Percentiles rank a stretch among this genome's conserved stretches.
Evolutionary conservation across 2,329 filamentous ascomycete species (phyloP).

Genomic region (Sclerotinia sclerotiorum): DNA sequence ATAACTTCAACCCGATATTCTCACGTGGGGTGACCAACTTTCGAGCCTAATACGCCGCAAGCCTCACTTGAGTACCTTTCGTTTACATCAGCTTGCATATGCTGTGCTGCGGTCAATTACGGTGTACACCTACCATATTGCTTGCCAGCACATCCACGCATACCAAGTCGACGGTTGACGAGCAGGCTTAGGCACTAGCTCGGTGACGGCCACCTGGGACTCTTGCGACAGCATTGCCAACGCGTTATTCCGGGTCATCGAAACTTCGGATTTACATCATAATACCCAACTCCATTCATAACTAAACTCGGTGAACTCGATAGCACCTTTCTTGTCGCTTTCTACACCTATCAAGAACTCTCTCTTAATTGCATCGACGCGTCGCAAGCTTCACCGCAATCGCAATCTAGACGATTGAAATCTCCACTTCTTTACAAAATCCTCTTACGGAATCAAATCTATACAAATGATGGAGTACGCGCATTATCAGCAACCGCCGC

Average conservation of each 20-base stretch:
- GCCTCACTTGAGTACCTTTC: constrained; percentile 45
- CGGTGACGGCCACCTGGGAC: constrained; percentile 31
- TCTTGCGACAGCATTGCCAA: constrained; percentile 33
- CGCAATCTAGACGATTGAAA: constrained; percentile 19
- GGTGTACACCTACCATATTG: constrained; percentile 49
- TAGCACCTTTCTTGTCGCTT: constrained; percentile 20
- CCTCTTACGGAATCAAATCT: constrained; percentile 35
- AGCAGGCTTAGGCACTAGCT: constrained; percentile 37
- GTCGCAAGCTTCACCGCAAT: constrained; percentile 19
- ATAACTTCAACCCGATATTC: constrained; percentile 28
- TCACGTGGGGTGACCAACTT: constrained; percentile 37
- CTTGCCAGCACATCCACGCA: constrained; percentile 63
- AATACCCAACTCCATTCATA: constrained; percentile 22
- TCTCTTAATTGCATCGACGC: constrained; percentile 25
- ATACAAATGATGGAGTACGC: constrained; percentile 69
- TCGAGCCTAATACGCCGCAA: constrained; percentile 35
- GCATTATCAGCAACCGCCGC: constrained; percentile 64
- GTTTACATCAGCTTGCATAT: constrained; percentile 59
- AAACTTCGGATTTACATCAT: constrained; percentile 21
- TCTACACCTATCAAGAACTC: constrained; percentile 24
- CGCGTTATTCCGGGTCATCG: constrained; percentile 26
- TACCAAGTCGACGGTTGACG: constrained; percentile 50
- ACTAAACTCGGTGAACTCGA: constrained; percentile 25
- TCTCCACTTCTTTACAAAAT: constrained; percentile 23
- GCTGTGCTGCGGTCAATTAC: constrained; percentile 55